These are phyloP conservation scores for Calonectria pseudoturangicola DNA, from an alignment of 2,329 filamentous ascomycete genomes.

Conservation along the genomic window DNA sequence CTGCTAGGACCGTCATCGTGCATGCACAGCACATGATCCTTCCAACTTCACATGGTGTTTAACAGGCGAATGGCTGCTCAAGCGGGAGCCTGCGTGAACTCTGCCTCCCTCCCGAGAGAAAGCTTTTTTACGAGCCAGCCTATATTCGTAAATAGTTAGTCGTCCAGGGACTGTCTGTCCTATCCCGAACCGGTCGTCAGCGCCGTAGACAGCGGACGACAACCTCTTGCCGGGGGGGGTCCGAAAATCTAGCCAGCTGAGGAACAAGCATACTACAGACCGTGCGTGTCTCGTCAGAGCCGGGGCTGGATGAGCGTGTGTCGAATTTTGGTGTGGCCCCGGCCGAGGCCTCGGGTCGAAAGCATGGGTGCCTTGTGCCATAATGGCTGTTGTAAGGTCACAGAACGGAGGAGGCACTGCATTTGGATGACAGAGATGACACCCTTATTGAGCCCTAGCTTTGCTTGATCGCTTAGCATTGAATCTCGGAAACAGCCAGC, in stretches of 20 bases:
- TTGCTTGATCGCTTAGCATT: not conserved
- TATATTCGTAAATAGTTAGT: conserved; percentile 17
- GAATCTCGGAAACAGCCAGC: conserved; percentile 37
- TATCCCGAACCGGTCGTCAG: conserved; percentile 48
- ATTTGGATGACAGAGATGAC: conserved; percentile 21
- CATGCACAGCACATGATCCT: conserved; percentile 29
- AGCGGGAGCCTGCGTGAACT: not conserved
- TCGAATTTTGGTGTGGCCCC: conserved; percentile 54
- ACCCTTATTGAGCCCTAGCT: not conserved
- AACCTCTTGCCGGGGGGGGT: conserved; percentile 40
- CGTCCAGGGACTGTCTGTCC: conserved; percentile 47
- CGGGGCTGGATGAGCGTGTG: conserved; percentile 46
- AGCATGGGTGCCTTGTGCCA: conserved; percentile 29
- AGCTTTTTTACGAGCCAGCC: not conserved
- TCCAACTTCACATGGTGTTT: conserved; percentile 27
- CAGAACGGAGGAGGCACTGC: conserved; percentile 27
- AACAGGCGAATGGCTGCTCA: not conserved
- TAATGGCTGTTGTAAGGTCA: conserved; percentile 13
- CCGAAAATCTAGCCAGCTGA: conserved; percentile 42
- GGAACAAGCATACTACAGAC: conserved; percentile 44
- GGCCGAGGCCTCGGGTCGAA: conserved; percentile 19
- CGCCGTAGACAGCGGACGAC: conserved; percentile 48
- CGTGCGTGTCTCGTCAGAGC: conserved; percentile 50
- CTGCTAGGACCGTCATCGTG: conserved; percentile 31
- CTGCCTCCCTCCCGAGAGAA: not conserved